Base-by-base conservation (phyloP, 768 basidiomycete genomes). In the Trametes villosa region DNA sequence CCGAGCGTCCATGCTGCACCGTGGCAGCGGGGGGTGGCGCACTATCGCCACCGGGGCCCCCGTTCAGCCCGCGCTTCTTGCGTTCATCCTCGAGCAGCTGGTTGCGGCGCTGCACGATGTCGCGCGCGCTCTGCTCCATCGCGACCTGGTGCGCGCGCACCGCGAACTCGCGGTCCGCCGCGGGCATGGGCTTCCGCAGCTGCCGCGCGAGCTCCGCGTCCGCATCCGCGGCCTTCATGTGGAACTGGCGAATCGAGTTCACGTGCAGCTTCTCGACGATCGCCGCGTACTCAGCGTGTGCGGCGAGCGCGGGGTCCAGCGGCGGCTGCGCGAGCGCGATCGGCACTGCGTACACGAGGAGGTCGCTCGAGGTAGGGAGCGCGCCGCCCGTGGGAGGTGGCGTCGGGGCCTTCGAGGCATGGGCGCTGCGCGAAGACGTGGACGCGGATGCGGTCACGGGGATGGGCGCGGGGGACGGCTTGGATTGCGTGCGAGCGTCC, bases 141-240 rank as follows among this genome's bases (percentile, higher is more conserved):
- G 50, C 34, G 40, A 60, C 34, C 33, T 33, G 42, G 41, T 64
- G 63, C 45, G 58, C 54, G 29, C 59, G 58, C 18, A 64, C 34
- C 20, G 49, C 29, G 49, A 55, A 60, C 30, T 52, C 54, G 38
- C 63, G 53, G 34, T 60, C 58, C 13, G 44, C 38, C 13, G 58
- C n/a, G 22, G 58, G 51, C 44, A 60, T 48, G 30, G 55, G 44
- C 40, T 57, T 57, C 24, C 59, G 50, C 5, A 70, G 41, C 48
- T 65, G 56, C 1, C 60, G 40, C 15, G 79, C 83, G 4, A 67
- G 72, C 71, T 89, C 87, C 48, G 89, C 83, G 7, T 86, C 79
- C 20, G 83, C 78, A 71, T 84, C 86, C 24, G 83, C 76, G 44
- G 68, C 69, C 56, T 64, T 73, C 51, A 76, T 71, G 57, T 81